phyloP scores from a whole-genome alignment of 352 stramenopile genomes.

The Globisporangium iwayamae region DNA sequence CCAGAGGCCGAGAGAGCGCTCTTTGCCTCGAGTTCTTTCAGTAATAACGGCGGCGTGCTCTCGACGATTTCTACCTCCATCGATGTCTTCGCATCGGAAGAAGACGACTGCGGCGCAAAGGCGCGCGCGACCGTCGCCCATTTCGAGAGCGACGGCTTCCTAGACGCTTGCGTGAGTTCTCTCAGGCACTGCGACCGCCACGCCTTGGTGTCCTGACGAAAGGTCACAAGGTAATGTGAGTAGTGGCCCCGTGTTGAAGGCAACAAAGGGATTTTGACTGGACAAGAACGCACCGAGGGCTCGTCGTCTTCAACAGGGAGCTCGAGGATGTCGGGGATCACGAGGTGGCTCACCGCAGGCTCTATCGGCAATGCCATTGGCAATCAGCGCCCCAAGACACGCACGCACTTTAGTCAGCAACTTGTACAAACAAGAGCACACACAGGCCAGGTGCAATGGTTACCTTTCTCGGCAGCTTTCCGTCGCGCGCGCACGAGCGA shows the following conservation, averaged over 20 bases:
- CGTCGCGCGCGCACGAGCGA: not conserved
- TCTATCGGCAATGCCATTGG: not conserved
- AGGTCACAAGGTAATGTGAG: too few relatives aligned
- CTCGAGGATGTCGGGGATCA: constrained; percentile 12
- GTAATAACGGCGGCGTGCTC: constrained; percentile 9
- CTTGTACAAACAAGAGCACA: not conserved
- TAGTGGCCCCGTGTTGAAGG: too few relatives aligned
- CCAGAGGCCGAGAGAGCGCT: not conserved
- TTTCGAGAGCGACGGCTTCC: constrained; percentile 35
- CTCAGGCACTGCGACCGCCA: constrained; percentile 43
- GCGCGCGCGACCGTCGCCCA: constrained; percentile 36
- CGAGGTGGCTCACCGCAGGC: not conserved
- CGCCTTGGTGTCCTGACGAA: constrained; percentile 27
- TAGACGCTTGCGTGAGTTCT: constrained; percentile 21
- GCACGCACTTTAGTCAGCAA: not conserved
- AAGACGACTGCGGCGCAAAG: constrained; percentile 16
- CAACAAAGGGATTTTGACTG: too few relatives aligned
- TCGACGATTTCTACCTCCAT: constrained; percentile 25
- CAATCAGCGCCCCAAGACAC: not conserved
- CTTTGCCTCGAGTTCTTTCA: constrained; percentile 12
- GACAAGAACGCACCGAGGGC: not conserved
- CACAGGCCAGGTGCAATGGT: not conserved
- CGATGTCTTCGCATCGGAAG: constrained; percentile 19
- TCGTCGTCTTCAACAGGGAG: constrained; percentile 8
- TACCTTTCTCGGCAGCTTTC: constrained; percentile 7